Conservation (phyloP, 108 stramenopile species). For the Skeletonema marinoi region DNA sequence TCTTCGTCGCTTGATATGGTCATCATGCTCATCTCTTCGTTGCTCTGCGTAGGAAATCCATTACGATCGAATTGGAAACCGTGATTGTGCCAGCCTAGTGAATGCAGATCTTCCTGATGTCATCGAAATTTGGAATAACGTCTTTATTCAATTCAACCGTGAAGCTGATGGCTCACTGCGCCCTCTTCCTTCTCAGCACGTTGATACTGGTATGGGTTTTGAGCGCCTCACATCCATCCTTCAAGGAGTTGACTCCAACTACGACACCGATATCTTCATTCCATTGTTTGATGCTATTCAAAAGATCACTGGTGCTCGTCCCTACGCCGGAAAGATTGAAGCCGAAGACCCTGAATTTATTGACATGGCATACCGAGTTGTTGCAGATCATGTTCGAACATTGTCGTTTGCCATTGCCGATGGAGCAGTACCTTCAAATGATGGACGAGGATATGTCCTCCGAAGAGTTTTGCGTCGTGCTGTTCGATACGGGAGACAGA, state of each 20-base stretch:
- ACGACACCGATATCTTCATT: conserved; percentile 98
- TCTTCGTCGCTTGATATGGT: neutral
- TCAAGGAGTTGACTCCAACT: conserved; percentile 94
- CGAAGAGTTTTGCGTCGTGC: conserved; percentile 95
- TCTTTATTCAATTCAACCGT: conserved; percentile 99
- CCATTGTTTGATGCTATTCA: conserved; percentile 96
- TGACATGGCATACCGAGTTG: conserved; percentile 99
- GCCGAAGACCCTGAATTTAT: conserved; percentile 86
- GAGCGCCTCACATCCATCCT: conserved; percentile 96
- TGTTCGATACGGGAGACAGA: conserved; percentile 95
- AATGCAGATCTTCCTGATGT: conserved; percentile 97
- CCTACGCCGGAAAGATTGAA: conserved; percentile 93
- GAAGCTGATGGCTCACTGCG: conserved; percentile 88
- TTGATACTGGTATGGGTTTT: conserved; percentile 99
- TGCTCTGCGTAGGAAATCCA: conserved; percentile 86
- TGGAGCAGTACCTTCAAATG: conserved; percentile 97
- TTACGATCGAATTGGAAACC: conserved; percentile 97
- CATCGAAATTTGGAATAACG: conserved; percentile 98
- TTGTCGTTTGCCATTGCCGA: conserved; percentile 98
- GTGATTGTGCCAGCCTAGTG: conserved; percentile 94
- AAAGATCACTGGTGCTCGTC: conserved; percentile 76
- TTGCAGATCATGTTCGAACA: conserved; percentile 99
- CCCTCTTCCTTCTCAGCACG: conserved; percentile 93
- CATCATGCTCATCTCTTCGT: conserved; percentile 3
- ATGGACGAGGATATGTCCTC: conserved; percentile 98